Conservation (phyloP, 805 yeast species). For the Saturnispora hagleri region DNA sequence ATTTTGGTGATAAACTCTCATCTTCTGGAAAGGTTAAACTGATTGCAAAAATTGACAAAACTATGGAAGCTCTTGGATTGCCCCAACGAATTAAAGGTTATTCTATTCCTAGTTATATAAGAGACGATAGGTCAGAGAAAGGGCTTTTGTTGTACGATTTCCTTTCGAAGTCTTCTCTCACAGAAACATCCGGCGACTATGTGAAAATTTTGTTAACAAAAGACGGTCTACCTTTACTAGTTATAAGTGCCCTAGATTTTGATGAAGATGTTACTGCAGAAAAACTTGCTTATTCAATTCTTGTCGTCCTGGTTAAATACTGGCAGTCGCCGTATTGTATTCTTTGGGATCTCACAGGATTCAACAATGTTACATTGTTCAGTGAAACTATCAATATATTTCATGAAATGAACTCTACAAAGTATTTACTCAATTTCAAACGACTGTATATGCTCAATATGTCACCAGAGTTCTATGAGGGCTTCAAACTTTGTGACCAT, state of each 20-base stretch:
- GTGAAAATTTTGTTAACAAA: constrained; percentile 57
- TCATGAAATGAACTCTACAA: constrained; percentile 36
- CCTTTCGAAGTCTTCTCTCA: constrained; percentile 56
- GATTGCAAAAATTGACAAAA: constrained; percentile 37
- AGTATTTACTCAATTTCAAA: constrained; percentile 42
- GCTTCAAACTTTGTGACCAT: constrained; percentile 9
- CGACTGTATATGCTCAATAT: constrained; percentile 44
- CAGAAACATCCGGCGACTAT: constrained; percentile 40
- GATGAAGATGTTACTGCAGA: constrained; percentile 35
- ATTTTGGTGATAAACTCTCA: constrained; percentile 11
- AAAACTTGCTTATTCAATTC: constrained; percentile 45
- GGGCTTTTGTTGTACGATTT: constrained; percentile 56
- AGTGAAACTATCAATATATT: constrained; percentile 12
- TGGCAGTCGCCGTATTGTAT: constrained; percentile 61
- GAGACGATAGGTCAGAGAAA: constrained; percentile 36
- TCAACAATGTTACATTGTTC: constrained; percentile 17
- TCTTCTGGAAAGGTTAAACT: constrained; percentile 16
- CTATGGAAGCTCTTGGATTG: constrained; percentile 45
- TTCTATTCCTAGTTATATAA: constrained; percentile 46
- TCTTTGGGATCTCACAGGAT: constrained; percentile 64
- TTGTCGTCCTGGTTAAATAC: constrained; percentile 58
- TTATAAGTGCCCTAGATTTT: constrained; percentile 35
- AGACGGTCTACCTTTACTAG: constrained; percentile 66
- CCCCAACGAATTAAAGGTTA: constrained; percentile 49
- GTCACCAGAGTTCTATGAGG: constrained; percentile 25